Base-by-base conservation (phyloP, 2,329 filamentous ascomycete genomes). In the Microdochium trichocladiopsis region DNA sequence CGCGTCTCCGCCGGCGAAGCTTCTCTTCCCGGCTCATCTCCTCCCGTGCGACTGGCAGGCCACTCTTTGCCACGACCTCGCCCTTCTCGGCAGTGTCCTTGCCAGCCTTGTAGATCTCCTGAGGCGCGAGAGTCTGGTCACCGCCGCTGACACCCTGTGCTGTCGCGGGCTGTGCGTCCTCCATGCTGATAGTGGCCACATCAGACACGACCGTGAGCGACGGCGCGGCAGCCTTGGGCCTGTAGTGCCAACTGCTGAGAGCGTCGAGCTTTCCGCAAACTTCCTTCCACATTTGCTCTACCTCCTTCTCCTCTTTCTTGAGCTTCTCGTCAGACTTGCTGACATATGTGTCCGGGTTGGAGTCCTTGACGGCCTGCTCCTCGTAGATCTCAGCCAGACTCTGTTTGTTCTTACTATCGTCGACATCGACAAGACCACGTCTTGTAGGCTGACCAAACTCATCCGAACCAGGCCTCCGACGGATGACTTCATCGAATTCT, bases 181-280 rank as follows among this genome's bases (percentile, higher is more conserved):
- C 94, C 88, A 97, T 95, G 59, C 82, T 80, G 58, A 97, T 86
- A 3, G 89, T 90, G n/a, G 92, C 90, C 3, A 94, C 89, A 69
- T 97, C 93, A 24, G 90, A 81, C 31, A 96, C 87, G 52, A 96
- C 88, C 45, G 89, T 92, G 56, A 99, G 82, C 47, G 83, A 82
- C n/a, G 90, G 83, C 50, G 87, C 87, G 2, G 86, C 80, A 11
- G 89, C 86, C 73, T 92, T 95, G 51, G 94, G 94, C 69, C 90
- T 92, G 80, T 96, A 96, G 72, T 96, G 88, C 86, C 90, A 95
- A 67, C 88, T 95, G 69, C 86, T 92, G 57, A 99, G 83, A 24
- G 89, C 83, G 69, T 99, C 94, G 52, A 99, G 83, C 56, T 90
- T 88, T 47, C 80, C 81, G 63, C 81, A 85, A 51, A 96, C 78